Conservation (phyloP, 768 basidiomycete species). For the Polyporus arcularius region DNA sequence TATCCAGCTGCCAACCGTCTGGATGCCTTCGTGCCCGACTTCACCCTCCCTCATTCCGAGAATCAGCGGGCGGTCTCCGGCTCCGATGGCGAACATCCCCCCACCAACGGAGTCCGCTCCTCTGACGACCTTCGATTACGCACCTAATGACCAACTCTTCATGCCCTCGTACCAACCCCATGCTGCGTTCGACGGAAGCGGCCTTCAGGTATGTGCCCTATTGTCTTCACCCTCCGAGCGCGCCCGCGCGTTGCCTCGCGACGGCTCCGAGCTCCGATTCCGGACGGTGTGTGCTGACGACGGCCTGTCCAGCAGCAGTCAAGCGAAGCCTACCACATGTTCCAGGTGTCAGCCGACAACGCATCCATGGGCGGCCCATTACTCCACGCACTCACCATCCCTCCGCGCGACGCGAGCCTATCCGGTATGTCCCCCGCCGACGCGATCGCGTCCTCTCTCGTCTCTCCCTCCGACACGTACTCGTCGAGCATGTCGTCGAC, state of each 20-base stretch:
- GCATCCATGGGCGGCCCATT: constrained; percentile 41
- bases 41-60: constrained; percentile 57
- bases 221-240: constrained; percentile 27
- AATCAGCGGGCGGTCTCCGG: constrained; percentile 56
- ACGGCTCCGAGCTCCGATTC: background rate
- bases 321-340: constrained; percentile 7
- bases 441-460: constrained; percentile 43
- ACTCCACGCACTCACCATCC: constrained; percentile 47
- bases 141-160: constrained; percentile 46
- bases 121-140: constrained; percentile 55
- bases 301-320: background rate
- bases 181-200: constrained; percentile 29
- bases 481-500: constrained; percentile 48
- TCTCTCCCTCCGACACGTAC: constrained; percentile 52
- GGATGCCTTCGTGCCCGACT: constrained; percentile 63
- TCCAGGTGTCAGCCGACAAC: constrained; percentile 9
- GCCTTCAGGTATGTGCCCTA: constrained; percentile 46
- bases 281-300: background rate
- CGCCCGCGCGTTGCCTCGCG: background rate
- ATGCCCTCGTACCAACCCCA: constrained; percentile 38
- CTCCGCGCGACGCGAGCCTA: constrained; percentile 32
- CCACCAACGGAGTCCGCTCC: constrained; percentile 35
- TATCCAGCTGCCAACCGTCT: constrained; percentile 68
- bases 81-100: constrained; percentile 49
- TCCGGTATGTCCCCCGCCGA: constrained; percentile 28